Evolutionary conservation across 768 basidiomycete genomes (phyloP).

Genomic region (Boletus huronensis): DNA sequence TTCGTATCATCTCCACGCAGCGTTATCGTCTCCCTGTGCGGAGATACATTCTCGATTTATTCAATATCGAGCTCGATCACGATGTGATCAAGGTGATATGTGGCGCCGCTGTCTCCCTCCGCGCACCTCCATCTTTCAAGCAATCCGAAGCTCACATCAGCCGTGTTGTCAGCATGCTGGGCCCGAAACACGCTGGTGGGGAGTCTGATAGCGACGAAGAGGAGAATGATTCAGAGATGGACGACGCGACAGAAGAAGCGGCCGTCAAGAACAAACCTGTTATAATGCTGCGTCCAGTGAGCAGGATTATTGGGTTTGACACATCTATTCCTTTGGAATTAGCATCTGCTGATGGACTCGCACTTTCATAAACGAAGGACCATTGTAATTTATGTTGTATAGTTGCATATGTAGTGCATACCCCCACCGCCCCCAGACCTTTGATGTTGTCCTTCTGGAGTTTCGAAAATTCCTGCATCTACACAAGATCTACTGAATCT

Average conservation of each 20-base stretch:
- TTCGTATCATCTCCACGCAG: conserved; percentile 84
- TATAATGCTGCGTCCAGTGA: conserved; percentile 55
- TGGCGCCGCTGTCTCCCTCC: conserved; percentile 49
- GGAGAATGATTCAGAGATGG: conserved; percentile 49
- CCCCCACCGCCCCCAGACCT: background rate
- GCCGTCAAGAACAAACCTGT: conserved; percentile 47
- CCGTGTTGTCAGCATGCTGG: conserved; percentile 61
- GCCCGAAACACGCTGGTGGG: conserved; percentile 47
- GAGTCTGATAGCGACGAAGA: conserved; percentile 60
- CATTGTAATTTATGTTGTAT: conserved; percentile 23
- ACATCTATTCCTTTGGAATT: conserved; percentile 9
- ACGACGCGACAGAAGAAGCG: conserved; percentile 38
- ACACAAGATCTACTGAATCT: background rate
- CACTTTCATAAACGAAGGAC: background rate
- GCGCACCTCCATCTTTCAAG: conserved; percentile 43
- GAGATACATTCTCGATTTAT: conserved; percentile 89
- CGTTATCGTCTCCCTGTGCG: conserved; percentile 91
- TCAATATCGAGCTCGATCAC: conserved; percentile 74
- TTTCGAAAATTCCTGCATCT: no score
- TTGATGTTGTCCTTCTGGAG: background rate
- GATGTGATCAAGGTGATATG: conserved; percentile 54
- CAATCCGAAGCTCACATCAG: conserved; percentile 41
- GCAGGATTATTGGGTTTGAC: conserved; percentile 57
- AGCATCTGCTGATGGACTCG: background rate
- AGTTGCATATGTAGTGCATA: conserved; percentile 11